A percentile compares a stretch with the other conserved stretches of the same genome.
Conservation (phyloP, 2,329 filamentous ascomycete genomes). For the Cladorrhinum sp. region DNA sequence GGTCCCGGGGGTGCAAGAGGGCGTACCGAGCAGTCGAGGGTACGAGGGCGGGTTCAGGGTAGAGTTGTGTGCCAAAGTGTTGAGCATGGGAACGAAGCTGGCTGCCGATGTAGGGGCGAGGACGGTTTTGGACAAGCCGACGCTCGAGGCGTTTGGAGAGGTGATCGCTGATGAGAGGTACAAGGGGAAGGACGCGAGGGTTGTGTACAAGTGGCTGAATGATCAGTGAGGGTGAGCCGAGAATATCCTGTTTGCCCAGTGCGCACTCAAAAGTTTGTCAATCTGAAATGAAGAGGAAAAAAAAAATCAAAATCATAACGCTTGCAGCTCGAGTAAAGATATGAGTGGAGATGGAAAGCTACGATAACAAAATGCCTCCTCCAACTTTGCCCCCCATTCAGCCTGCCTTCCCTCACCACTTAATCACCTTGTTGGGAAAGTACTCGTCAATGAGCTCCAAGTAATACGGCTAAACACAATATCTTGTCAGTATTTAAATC, state of each 20-base stretch:
- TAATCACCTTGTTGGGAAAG: constrained; percentile 65
- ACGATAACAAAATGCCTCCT: background rate
- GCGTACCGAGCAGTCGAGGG: constrained; percentile 30
- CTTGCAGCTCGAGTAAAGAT: background rate
- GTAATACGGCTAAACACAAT: constrained; percentile 61
- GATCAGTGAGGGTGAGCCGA: constrained; percentile 15
- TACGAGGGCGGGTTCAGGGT: constrained; percentile 35
- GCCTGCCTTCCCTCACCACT: constrained; percentile 50
- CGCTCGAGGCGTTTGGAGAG: constrained; percentile 29
- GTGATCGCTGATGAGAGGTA: constrained; percentile 32
- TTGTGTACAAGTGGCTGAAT: constrained; percentile 34
- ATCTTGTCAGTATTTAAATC: background rate
- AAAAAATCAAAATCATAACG: background rate
- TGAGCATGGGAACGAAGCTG: constrained; percentile 30
- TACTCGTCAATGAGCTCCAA: constrained; percentile 71
- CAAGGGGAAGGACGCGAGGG: constrained; percentile 32
- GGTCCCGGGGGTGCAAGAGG: constrained; percentile 31
- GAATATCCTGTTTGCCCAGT: no score
- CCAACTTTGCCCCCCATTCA: background rate
- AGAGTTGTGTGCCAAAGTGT: constrained; percentile 32
- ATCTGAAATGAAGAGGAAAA: background rate
- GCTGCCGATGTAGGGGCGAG: constrained; percentile 31
- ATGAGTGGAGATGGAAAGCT: background rate
- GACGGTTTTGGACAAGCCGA: constrained; percentile 30
- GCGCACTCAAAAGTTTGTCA: background rate